These are phyloP conservation scores for Chaetoscypha palmicola DNA, from an alignment of 2,329 filamentous ascomycete genomes.

Conservation along the genomic window DNA sequence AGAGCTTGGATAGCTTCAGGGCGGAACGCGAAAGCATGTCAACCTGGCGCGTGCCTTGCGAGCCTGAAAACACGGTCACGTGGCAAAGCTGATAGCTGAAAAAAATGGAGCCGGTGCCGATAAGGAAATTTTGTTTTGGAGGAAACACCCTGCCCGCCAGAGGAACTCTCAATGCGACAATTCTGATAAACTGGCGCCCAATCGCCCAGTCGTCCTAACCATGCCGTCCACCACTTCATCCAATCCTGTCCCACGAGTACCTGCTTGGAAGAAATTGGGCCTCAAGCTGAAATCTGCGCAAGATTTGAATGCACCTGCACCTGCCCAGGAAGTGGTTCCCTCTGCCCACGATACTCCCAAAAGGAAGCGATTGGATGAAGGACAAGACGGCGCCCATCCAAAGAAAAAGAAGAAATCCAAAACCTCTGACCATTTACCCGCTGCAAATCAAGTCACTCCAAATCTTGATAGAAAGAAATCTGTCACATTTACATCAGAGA, in stretches of 20 bases:
- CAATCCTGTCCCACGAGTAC: constrained; percentile 31
- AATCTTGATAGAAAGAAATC: constrained; percentile 41
- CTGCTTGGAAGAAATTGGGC: constrained; percentile 54
- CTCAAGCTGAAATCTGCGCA: constrained; percentile 48
- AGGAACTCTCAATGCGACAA: constrained; percentile 5
- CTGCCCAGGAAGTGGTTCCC: constrained; percentile 10
- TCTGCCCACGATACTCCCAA: constrained; percentile 17
- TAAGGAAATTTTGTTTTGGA: constrained; percentile 5
- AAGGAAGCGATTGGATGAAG: constrained; percentile 22
- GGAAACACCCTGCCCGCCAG: constrained; percentile 6
- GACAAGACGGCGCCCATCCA: constrained; percentile 14
- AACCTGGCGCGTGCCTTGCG: constrained; percentile 11
- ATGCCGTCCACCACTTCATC: constrained; percentile 22
- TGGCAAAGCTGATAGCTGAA: not conserved
- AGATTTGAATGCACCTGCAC: constrained; percentile 5
- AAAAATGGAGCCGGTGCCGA: not conserved
- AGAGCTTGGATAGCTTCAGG: constrained; percentile 9
- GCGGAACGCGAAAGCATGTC: constrained; percentile 11
- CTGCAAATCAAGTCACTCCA: constrained; percentile 24
- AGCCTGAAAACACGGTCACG: constrained; percentile 2
- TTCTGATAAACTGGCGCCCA: constrained; percentile 7
- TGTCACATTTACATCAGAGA: constrained; percentile 58
- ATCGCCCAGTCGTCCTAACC: constrained; percentile 5
- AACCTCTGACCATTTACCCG: constrained; percentile 6
- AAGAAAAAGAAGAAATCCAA: constrained; percentile 27